phyloP scores from a whole-genome alignment of 306 rosid genomes.

The Rubus parviflorus region DNA sequence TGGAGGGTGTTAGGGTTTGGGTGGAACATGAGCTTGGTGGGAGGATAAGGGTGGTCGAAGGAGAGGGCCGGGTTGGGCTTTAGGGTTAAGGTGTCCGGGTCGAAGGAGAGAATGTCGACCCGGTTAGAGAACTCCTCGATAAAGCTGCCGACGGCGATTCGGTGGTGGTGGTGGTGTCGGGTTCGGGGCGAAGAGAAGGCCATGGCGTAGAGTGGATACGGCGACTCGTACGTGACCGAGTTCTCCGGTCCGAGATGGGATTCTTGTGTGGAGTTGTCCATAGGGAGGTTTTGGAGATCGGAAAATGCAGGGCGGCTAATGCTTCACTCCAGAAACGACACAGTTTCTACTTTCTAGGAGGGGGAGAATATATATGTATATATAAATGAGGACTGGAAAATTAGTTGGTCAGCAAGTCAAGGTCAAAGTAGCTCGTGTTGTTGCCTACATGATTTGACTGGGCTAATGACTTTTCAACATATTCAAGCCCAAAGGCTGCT shows the following conservation, averaged over 20 bases:
- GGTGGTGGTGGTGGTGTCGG: conserved; percentile 24
- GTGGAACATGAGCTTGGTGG: conserved; percentile 96
- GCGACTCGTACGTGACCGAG: conserved; percentile 69
- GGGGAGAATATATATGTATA: no score
- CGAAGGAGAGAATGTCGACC: conserved; percentile 78
- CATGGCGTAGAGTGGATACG: conserved; percentile 73
- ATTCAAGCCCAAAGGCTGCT: no score
- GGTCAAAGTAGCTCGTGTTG: not conserved
- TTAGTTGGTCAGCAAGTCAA: conserved; percentile 8
- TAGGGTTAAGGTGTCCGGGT: conserved; percentile 59
- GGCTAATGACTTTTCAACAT: not conserved
- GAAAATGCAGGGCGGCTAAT: not conserved
- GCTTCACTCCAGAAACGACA: not conserved
- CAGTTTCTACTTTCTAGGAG: not conserved
- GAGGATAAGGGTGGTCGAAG: conserved; percentile 95
- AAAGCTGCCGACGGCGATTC: conserved; percentile 87
- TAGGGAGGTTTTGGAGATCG: conserved; percentile 2
- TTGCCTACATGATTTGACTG: conserved; percentile 4
- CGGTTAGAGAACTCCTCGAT: conserved; percentile 80
- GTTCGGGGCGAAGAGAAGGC: conserved; percentile 51
- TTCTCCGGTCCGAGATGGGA: conserved; percentile 59
- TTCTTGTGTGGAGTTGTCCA: conserved; percentile 76
- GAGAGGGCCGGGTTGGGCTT: conserved; percentile 63
- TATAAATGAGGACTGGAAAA: not conserved
- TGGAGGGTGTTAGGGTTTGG: conserved; percentile 49